Percentiles rank a stretch among this genome's conserved stretches.
Evolutionary conservation across 345 rosid genomes (phyloP).

Genomic region (Schrenkiella parvula): DNA sequence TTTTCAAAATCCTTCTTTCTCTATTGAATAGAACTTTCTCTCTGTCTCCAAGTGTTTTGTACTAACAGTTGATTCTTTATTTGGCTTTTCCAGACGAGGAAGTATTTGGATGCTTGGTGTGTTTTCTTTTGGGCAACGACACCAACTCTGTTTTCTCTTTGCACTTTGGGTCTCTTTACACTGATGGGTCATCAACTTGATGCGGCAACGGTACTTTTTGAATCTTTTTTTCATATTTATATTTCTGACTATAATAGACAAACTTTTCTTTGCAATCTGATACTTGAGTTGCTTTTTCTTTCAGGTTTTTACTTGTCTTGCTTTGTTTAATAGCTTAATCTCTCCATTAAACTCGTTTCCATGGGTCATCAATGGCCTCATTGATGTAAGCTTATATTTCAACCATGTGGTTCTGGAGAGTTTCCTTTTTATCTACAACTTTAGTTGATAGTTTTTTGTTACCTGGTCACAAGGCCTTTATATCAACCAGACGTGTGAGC

Average conservation of each 20-base stretch:
- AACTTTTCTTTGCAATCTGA: neutral
- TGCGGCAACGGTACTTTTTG: conserved; percentile 70
- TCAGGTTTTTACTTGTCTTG: conserved; percentile 96
- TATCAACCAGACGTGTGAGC: conserved; percentile 78
- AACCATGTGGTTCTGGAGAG: conserved; percentile 2
- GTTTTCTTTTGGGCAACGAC: conserved; percentile 99
- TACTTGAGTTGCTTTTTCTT: neutral
- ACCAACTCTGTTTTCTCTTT: conserved; percentile 84
- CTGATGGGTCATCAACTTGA: conserved; percentile 94
- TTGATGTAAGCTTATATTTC: conserved; percentile 65
- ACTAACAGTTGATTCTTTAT: neutral
- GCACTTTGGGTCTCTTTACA: conserved; percentile 76
- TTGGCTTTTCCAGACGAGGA: conserved; percentile 57
- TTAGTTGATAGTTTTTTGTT: conserved; percentile 7
- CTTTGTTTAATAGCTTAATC: conserved; percentile 77
- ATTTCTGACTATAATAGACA: neutral
- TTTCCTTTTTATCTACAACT: neutral
- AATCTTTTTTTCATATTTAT: neutral
- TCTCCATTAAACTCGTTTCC: conserved; percentile 95
- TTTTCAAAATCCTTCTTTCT: conserved; percentile 1
- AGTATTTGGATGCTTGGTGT: conserved; percentile 97
- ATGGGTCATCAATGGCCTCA: conserved; percentile 94
- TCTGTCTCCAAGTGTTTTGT: neutral
- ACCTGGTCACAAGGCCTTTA: conserved; percentile 55
- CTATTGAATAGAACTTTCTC: neutral